Conservation (phyloP, 192 early-diverging fungal species). For the Borealophlyctis nickersoniae region DNA sequence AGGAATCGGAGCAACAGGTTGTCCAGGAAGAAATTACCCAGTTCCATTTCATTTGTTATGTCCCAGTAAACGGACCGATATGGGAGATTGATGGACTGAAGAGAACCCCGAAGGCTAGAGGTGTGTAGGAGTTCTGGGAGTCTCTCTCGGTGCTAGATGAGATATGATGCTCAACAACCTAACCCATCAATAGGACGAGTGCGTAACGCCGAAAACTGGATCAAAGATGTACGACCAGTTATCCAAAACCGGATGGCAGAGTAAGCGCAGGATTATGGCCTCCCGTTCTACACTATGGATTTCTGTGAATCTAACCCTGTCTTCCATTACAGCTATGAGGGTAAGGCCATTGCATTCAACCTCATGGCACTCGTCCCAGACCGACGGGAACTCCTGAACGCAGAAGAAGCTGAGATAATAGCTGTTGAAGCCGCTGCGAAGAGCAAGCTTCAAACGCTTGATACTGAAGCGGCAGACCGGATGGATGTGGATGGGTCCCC, state of each 20-base stretch:
- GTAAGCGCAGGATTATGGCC: background rate
- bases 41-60: slow-evolving; percentile 27
- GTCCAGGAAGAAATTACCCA: too few relatives aligned
- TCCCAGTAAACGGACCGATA: slow-evolving; percentile 21
- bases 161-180: too few relatives aligned
- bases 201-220: slow-evolving; percentile 5
- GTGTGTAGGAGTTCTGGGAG: too few relatives aligned
- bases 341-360: slow-evolving; percentile 22
- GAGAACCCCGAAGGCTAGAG: slow-evolving; percentile 6
- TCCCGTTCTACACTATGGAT: background rate
- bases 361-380: slow-evolving; percentile 25
- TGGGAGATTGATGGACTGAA: slow-evolving; percentile 38
- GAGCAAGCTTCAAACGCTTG: too few relatives aligned
- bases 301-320: too few relatives aligned
- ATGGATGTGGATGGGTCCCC: too few relatives aligned
- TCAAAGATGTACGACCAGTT: slow-evolving; percentile 3
- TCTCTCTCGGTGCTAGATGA: too few relatives aligned
- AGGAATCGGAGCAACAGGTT: too few relatives aligned
- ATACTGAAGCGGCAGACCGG: too few relatives aligned
- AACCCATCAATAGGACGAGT: slow-evolving; percentile 6
- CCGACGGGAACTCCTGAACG: background rate
- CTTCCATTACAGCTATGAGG: slow-evolving; percentile 20
- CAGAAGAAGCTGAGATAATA: background rate
- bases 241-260: slow-evolving; percentile 14
- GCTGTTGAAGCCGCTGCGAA: too few relatives aligned